These are phyloP conservation scores for Brassica incana DNA, from an alignment of 345 rosid genomes.

Conservation along the genomic window DNA sequence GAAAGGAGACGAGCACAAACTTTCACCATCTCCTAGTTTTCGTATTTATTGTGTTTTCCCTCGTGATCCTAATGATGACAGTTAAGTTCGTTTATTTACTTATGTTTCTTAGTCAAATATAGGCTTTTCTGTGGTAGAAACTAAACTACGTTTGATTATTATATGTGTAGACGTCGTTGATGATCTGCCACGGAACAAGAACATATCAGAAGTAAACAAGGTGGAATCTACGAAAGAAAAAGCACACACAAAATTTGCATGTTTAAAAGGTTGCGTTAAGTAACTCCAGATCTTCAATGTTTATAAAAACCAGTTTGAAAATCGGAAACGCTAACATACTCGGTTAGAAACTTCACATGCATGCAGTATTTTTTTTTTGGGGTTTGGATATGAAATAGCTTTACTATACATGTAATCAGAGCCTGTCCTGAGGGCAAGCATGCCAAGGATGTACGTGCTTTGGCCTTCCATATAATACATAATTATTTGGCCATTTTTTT, in stretches of 20 bases:
- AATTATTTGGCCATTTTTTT: neutral
- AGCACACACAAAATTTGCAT: neutral
- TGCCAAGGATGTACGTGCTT: neutral
- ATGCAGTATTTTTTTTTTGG: neutral
- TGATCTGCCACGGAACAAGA: constrained; percentile 13
- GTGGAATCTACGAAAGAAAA: neutral
- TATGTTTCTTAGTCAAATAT: neutral
- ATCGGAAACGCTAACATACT: neutral
- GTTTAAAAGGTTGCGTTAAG: neutral
- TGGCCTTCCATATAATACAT: neutral
- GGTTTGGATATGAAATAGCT: neutral
- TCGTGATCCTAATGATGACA: constrained; percentile 23
- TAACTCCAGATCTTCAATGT: neutral
- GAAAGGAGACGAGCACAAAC: constrained; percentile 10
- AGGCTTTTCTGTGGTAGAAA: neutral
- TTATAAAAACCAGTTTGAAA: neutral
- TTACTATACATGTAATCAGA: neutral
- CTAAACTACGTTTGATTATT: neutral
- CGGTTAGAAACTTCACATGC: neutral
- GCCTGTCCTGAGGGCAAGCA: neutral
- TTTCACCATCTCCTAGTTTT: constrained; percentile 29
- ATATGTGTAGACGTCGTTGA: constrained; percentile 21
- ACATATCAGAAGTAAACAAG: constrained; percentile 10
- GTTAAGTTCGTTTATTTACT: constrained; percentile 23
- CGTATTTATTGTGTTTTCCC: constrained; percentile 34